These are phyloP conservation scores for Hemileia vastatrix DNA, from an alignment of 1,284 basidiomycete species.

Conservation along the genomic window DNA sequence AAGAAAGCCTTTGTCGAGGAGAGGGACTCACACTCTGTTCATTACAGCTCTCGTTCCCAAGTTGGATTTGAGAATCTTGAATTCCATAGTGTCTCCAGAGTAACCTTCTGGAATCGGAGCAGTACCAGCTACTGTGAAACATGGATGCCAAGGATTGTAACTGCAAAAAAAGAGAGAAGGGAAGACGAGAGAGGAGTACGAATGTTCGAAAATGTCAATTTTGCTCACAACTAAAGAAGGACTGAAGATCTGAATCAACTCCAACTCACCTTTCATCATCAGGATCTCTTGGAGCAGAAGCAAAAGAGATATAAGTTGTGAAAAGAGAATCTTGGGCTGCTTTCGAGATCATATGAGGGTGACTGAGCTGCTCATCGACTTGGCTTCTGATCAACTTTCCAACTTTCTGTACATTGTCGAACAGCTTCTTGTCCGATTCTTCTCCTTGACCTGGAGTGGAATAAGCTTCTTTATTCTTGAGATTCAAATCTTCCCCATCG, in stretches of 20 bases:
- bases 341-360: not conserved
- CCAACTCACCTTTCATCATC: too few species aligned
- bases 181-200: not conserved
- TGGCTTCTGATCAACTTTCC: not conserved
- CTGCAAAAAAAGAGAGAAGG: not conserved
- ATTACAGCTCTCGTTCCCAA: not conserved
- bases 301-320: too few species aligned
- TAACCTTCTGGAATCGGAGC: not conserved
- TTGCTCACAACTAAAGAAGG: not conserved
- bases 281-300: too few species aligned
- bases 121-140: not conserved
- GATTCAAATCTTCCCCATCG: not conserved
- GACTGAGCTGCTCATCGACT: not conserved
- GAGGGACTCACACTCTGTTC: not conserved
- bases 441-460: not conserved
- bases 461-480: not conserved
- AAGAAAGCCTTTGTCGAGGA: too few species aligned
- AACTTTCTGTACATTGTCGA: not conserved
- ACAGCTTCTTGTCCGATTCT: not conserved
- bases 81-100: not conserved
- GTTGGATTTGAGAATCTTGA: not conserved
- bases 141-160: not conserved
- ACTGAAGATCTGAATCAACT: not conserved
- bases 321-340: too few species aligned
- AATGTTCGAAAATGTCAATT: not conserved